These are phyloP conservation scores for Lactarius sp. DNA, from an alignment of 768 basidiomycete genomes.

Conservation along the genomic window DNA sequence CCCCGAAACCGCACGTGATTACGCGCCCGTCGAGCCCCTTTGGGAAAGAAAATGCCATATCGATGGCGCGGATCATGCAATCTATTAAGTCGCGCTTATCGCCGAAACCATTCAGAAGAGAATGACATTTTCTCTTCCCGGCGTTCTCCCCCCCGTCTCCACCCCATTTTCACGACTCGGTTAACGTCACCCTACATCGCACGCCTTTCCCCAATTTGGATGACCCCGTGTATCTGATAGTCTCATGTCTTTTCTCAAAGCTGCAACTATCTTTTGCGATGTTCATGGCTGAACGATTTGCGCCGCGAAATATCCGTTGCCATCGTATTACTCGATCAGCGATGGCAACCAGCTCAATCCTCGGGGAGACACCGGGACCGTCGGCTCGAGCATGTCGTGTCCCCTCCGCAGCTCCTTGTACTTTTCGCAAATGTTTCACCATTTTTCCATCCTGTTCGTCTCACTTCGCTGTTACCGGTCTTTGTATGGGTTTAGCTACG, in stretches of 20 bases:
- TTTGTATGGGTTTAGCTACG: constrained; percentile 5
- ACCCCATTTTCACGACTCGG: background rate
- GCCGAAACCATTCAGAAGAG: background rate
- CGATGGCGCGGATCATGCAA: constrained; percentile 24
- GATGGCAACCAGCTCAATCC: background rate
- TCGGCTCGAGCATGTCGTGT: background rate
- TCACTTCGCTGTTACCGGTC: constrained; percentile 3
- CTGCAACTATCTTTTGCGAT: background rate
- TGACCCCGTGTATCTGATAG: background rate
- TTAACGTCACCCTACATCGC: constrained; percentile 1
- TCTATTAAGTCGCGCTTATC: constrained; percentile 17
- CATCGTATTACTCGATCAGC: background rate
- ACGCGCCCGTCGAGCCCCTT: constrained; percentile 6
- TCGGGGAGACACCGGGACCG: background rate
- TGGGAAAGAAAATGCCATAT: constrained; percentile 12
- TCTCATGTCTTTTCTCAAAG: background rate
- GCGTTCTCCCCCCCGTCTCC: background rate
- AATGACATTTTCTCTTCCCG: background rate
- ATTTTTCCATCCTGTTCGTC: background rate
- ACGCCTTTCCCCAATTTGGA: background rate
- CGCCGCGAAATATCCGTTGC: background rate
- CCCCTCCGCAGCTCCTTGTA: background rate
- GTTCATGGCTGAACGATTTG: background rate
- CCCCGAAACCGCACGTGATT: constrained; percentile 19
- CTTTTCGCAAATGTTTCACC: background rate